Evolutionary conservation across 192 early-diverging fungal genomes (phyloP).

Genomic region (Chytriomyces hyalinus): DNA sequence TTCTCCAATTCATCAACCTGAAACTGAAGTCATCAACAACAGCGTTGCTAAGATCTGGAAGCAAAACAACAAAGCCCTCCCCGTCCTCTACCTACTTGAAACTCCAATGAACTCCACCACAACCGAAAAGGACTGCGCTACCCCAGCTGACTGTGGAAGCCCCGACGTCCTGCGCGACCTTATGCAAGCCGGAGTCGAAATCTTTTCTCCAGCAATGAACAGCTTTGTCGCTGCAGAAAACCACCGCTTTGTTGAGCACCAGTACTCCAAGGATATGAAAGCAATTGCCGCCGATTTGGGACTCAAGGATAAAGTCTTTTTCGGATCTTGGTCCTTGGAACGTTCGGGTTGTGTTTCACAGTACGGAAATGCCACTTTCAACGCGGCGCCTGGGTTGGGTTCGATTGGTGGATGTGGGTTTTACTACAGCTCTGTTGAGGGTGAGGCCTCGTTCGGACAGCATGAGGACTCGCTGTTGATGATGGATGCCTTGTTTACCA

Average conservation of each 20-base stretch:
- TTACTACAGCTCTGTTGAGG: slow-evolving; percentile 30
- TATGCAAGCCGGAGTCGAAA: slow-evolving; percentile 10
- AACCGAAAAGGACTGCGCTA: slow-evolving; percentile 9
- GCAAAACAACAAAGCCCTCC: slow-evolving; percentile 3
- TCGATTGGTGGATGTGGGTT: slow-evolving; percentile 28
- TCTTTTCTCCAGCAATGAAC: slow-evolving; percentile 19
- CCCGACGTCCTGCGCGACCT: slow-evolving; percentile 9
- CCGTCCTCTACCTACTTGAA: slow-evolving; percentile 7
- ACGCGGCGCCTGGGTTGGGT: slow-evolving; percentile 13
- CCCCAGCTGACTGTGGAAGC: slow-evolving; percentile 16
- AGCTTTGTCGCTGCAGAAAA: slow-evolving; percentile 5
- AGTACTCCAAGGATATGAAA: slow-evolving; percentile 21
- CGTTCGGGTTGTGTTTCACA: slow-evolving; percentile 29
- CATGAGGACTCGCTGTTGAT: slow-evolving; percentile 20
- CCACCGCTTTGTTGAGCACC: slow-evolving; percentile 3
- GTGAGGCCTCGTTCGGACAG: slow-evolving; percentile 18
- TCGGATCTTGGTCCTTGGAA: slow-evolving; percentile 31
- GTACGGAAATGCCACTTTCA: slow-evolving; percentile 12
- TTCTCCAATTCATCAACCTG: too few relatives aligned
- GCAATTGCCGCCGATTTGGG: neutral
- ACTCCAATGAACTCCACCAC: neutral
- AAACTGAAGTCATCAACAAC: too few relatives aligned
- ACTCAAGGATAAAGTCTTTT: slow-evolving; percentile 1
- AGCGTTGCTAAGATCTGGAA: slow-evolving; percentile 17
- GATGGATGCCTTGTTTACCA: slow-evolving; percentile 20